Conservation (phyloP, 2,329 filamentous ascomycete species). For the Alternaria ethzedia region DNA sequence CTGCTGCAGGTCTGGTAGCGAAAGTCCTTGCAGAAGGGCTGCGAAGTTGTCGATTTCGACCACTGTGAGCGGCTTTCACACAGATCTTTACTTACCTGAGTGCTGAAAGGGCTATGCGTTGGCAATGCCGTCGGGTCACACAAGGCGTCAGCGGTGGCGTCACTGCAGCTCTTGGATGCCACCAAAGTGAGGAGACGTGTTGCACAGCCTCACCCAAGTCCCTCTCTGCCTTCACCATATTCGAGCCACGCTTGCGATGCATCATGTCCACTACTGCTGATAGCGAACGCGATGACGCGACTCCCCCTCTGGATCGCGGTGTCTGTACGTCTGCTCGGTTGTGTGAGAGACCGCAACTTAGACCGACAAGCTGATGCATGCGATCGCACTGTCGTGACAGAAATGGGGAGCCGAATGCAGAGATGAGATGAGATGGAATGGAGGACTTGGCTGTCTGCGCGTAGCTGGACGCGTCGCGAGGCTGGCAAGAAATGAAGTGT, state of each 20-base stretch:
- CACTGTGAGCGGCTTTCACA: background rate
- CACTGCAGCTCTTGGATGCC: background rate
- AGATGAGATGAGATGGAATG: background rate
- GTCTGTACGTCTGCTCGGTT: background rate
- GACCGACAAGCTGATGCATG: background rate
- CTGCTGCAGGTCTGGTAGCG: background rate
- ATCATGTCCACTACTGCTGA: background rate
- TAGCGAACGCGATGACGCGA: background rate
- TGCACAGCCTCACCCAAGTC: background rate
- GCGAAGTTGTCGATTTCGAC: background rate
- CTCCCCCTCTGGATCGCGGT: background rate
- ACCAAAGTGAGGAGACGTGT: background rate
- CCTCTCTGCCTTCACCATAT: background rate
- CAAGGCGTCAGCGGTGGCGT: background rate
- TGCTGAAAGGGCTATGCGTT: background rate
- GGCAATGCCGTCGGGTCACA: background rate
- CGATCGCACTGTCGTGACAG: background rate
- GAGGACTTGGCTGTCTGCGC: background rate
- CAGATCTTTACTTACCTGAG: background rate
- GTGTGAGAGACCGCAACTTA: background rate
- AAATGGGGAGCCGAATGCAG: background rate
- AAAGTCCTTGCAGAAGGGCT: background rate
- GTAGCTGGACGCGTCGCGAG: background rate
- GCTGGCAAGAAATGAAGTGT: background rate
- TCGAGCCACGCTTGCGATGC: background rate